Conservation (phyloP, 768 basidiomycete genomes). For the Hypholoma sublateritium region DNA sequence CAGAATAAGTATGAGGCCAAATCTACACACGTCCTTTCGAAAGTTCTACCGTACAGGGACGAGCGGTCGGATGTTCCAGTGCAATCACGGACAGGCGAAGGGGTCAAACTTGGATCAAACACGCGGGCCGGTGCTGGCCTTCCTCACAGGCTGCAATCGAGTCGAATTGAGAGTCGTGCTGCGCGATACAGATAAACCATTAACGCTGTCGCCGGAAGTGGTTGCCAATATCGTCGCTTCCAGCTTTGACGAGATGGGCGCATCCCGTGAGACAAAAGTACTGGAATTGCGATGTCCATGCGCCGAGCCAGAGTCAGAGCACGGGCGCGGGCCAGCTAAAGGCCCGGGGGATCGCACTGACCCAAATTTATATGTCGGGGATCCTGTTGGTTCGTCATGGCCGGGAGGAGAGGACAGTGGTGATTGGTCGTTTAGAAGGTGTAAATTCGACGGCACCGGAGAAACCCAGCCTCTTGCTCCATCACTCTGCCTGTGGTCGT, state of each 20-base stretch:
- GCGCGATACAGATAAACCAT: background rate
- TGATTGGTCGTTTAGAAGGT: background rate
- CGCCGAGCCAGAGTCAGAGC: background rate
- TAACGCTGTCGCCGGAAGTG: background rate
- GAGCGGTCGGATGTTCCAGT: no score
- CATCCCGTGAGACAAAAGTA: background rate
- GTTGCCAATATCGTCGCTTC: slow-evolving; percentile 6
- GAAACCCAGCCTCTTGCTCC: slow-evolving; percentile 6
- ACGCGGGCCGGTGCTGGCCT: background rate
- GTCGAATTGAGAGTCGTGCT: slow-evolving; percentile 7
- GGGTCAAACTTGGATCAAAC: no score
- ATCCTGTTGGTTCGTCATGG: background rate
- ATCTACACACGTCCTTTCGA: background rate
- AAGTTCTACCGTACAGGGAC: no score
- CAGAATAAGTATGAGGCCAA: no score
- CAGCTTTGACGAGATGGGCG: slow-evolving; percentile 6
- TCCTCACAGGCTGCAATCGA: slow-evolving; percentile 7
- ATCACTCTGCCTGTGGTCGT: background rate
- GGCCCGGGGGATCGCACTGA: background rate
- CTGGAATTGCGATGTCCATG: background rate
- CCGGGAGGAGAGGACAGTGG: background rate
- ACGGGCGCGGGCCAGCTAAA: background rate
- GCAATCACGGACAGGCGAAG: no score
- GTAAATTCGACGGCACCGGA: slow-evolving; percentile 7
- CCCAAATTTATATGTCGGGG: background rate